phyloP scores from a whole-genome alignment of 2,329 filamentous ascomycete genomes.

The Trichoderma sp. region DNA sequence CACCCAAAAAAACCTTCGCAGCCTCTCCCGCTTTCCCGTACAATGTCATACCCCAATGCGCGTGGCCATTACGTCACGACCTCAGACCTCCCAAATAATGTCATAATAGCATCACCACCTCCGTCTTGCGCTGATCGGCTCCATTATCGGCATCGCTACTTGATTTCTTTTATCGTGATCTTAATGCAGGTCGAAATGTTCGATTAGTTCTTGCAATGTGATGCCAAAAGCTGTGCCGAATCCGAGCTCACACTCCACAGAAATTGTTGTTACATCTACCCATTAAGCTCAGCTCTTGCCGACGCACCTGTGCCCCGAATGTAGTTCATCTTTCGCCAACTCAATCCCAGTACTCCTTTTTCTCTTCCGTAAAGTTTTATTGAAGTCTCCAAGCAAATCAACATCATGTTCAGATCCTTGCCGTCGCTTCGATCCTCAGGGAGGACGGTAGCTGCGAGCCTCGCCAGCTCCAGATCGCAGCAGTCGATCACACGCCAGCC shows the following conservation, averaged over 20 bases:
- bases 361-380: not conserved
- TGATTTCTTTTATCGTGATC: not conserved
- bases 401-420: constrained; percentile 33
- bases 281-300: not conserved
- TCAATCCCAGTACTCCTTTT: not conserved
- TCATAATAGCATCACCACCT: constrained; percentile 18
- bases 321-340: not conserved
- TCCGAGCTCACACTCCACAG: not conserved
- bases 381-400: not conserved
- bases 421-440: not conserved
- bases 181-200: not conserved
- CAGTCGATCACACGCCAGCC: constrained; percentile 27
- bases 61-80: constrained; percentile 22
- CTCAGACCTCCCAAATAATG: not conserved
- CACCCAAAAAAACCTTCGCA: not conserved
- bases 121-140: not conserved
- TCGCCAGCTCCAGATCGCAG: constrained; percentile 17
- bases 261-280: not conserved
- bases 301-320: not conserved
- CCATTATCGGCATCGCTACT: not conserved
- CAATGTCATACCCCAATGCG: not conserved
- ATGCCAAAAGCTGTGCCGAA: not conserved
- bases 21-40: constrained; percentile 1
- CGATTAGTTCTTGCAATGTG: not conserved
- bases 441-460: not conserved